Percentiles rank a stretch among this genome's conserved stretches.
Evolutionary conservation across 352 stramenopile genomes (phyloP).

Genomic region (Pythium phragmitis): DNA sequence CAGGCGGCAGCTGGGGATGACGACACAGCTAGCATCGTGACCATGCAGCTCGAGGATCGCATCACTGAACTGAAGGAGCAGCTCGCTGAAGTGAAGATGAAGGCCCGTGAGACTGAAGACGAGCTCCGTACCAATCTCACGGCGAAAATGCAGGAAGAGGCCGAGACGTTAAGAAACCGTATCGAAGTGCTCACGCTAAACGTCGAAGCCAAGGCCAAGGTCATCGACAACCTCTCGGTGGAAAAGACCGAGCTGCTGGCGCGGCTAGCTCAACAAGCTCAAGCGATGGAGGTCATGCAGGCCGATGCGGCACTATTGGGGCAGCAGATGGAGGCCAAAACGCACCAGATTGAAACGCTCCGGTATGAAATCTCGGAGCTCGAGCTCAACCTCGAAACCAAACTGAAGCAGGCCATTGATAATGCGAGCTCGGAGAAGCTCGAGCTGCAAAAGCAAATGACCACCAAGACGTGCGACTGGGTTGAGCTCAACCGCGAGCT

Average conservation of each 20-base stretch:
- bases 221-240: slow-evolving; percentile 15
- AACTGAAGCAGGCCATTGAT: slow-evolving; percentile 7
- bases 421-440: slow-evolving; percentile 12
- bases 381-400: slow-evolving; percentile 17
- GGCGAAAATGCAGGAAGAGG: slow-evolving; percentile 6
- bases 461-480: slow-evolving; percentile 21
- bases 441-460: slow-evolving; percentile 24
- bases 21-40: slow-evolving; percentile 21
- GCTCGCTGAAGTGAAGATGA: slow-evolving; percentile 23
- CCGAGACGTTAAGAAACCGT: slow-evolving; percentile 19
- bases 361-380: slow-evolving; percentile 30
- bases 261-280: not conserved
- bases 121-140: not conserved
- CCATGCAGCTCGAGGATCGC: slow-evolving; percentile 31
- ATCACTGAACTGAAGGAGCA: slow-evolving; percentile 39
- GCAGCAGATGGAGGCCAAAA: slow-evolving; percentile 9
- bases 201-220: slow-evolving; percentile 23
- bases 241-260: slow-evolving; percentile 26
- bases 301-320: slow-evolving; percentile 7
- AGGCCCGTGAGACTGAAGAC: slow-evolving; percentile 4
- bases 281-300: slow-evolving; percentile 1
- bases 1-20: slow-evolving; percentile 20
- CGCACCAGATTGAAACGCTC: slow-evolving; percentile 22
- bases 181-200: slow-evolving; percentile 27
- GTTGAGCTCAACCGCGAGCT: slow-evolving; percentile 15